phyloP scores from a whole-genome alignment of 192 early-diverging fungal species.

The Coemansia sp. region DNA sequence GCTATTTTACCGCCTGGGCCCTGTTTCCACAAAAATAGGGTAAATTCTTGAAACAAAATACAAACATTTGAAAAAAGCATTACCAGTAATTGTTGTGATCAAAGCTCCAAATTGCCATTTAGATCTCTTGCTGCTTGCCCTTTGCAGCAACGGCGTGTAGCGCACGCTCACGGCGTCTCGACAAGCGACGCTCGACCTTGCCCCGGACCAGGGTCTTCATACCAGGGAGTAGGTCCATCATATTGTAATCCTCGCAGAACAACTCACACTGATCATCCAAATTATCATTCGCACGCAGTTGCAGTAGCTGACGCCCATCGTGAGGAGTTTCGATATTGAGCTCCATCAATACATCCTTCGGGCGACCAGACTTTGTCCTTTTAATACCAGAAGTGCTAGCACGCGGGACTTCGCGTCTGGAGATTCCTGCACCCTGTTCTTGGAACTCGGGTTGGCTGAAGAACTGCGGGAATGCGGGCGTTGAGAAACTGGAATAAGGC shows the following conservation, averaged over 20 bases:
- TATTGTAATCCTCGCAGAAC: slow-evolving; percentile 34
- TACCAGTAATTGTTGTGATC: neutral
- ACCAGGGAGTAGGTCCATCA: slow-evolving; percentile 43
- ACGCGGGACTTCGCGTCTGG: slow-evolving; percentile 27
- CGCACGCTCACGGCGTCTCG: slow-evolving; percentile 45
- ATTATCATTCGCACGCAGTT: slow-evolving; percentile 37
- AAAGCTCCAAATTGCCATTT: neutral
- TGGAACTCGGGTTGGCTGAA: slow-evolving; percentile 33
- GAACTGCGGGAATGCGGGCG: slow-evolving; percentile 47
- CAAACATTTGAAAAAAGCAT: slow-evolving; percentile 6
- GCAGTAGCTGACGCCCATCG: slow-evolving; percentile 38
- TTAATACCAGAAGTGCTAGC: slow-evolving; percentile 18
- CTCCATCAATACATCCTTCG: slow-evolving; percentile 49
- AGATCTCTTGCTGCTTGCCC: slow-evolving; percentile 9
- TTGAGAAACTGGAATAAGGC: slow-evolving; percentile 32
- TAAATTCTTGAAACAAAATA: neutral
- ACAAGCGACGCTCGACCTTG: slow-evolving; percentile 48
- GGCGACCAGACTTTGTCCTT: slow-evolving; percentile 10
- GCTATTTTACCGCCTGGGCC: slow-evolving; percentile 1
- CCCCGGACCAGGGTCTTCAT: slow-evolving; percentile 49
- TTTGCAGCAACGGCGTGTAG: slow-evolving; percentile 34
- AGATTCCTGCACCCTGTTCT: slow-evolving; percentile 22
- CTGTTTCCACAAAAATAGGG: neutral
- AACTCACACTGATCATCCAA: slow-evolving; percentile 35
- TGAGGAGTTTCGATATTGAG: slow-evolving; percentile 50